Base-by-base conservation (phyloP, 495 filamentous ascomycete species). In the Penicillium ochrochloron region DNA sequence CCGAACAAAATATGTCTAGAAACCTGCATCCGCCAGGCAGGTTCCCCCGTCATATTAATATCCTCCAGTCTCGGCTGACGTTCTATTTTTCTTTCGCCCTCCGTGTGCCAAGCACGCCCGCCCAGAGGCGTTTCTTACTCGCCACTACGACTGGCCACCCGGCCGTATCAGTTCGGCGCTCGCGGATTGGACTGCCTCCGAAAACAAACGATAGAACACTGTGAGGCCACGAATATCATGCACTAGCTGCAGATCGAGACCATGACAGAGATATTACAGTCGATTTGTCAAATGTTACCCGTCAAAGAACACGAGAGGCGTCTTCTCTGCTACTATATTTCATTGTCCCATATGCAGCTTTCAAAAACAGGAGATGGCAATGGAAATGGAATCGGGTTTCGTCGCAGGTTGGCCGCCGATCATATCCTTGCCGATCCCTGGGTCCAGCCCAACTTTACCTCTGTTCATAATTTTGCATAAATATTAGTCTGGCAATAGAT, bases 361-460 rank as follows among this genome's bases (percentile, higher is more conserved):
- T 34, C 15, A 33, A 44, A 39, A 35, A 2, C 33, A 54, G 44
- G 37, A 50, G 67, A 66, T 52, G 12, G 12, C 25, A 0, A n/a
- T 31, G 11, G 12, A 4, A 64, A 48, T 61, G 48, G 64, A 27
- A 67, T 59, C 53, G 55, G 52, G 61, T 33, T 57, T 35, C 23
- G 56, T 57, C 15, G 41, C 7, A 46, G 34, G 42, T 52, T 60
- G 61, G 63, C 50, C 37, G 63, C 60, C 54, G 66, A 71, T 69
- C 63, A 65, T 50, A 56, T n/a, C 14, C 25, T 10, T 48, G 54
- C 44, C 54, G 61, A 63, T 59, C 59, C n/a, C 19, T 50, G 46
- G 59, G 33, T 42, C 33, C 12, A 55, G 19, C 23, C 56, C 15
- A 31, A 52, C 48, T 29, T 52, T 27, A 52, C 25, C 48, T n/a